Base-by-base conservation (phyloP, 257 asterid species). In the Linderniella brevidens region DNA sequence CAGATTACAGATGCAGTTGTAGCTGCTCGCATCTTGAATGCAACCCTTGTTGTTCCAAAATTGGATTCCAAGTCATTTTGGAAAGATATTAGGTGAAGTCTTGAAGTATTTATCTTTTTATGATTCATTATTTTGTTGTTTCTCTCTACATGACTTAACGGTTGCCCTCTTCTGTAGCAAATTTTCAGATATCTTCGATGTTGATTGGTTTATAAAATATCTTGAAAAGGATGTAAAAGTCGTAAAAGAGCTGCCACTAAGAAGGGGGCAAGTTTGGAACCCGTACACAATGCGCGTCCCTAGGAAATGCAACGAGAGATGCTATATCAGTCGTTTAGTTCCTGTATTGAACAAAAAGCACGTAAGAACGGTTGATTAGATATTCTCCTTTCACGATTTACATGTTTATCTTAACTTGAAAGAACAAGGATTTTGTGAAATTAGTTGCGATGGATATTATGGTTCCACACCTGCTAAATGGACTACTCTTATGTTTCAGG, bases 1-100 rank as follows among this genome's bases (percentile, higher is more conserved):
- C 80, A 83, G 95, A 87, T 87, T 60, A 78, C 83, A 62, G 99
- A 81, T 73, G 94, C 94, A 59, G 94, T 90, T 65, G 96, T 79
- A 73, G 99, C 94, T 67, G 99, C 96, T 39, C 86, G 92, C 50
- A 79, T 90, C 42, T 71, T 85, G 82, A 90, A 90, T 68, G 99
- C 85, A 50, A 81, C 96, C 57, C 94, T 90, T 32, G 80, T 90
- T 55, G 72, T 81, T 55, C 99, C 99, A 37, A 77, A 63, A 59
- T 67, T 90, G 69, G 96, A 90, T 62, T 78, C 71, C 59, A 75
- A 76, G 59, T 90, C 99, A 49, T 90, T 78, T 74, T 90, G 96
- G 99, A 90, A 90, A 67, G 99, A 90, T 75, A 73, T 75, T 42
- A 81, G 99, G 96, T 86, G 50, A 50, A 38, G 16, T 38, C 56